A percentile compares a stretch with the other conserved stretches of the same genome.
These are phyloP conservation scores for Allium cepa DNA, from an alignment of 106 monocot genomes.

Conservation along the genomic window DNA sequence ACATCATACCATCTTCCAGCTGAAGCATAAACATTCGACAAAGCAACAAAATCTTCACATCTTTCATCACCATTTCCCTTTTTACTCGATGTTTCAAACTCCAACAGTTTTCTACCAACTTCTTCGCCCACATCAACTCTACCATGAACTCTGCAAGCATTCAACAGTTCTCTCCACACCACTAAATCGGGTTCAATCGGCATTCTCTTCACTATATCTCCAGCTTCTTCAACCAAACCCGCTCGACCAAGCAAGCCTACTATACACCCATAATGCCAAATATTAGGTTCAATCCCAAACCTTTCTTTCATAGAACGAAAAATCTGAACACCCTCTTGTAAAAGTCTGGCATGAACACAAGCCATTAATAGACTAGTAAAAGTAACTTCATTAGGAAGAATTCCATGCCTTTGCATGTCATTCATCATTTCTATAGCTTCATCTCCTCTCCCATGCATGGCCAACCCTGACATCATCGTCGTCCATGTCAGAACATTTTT, in stretches of 20 bases:
- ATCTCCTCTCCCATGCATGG: constrained; percentile 31
- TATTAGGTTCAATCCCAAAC: constrained; percentile 20
- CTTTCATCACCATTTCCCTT: neutral
- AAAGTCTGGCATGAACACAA: constrained; percentile 32
- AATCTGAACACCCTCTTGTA: constrained; percentile 26
- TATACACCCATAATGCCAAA: constrained; percentile 36
- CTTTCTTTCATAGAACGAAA: constrained; percentile 23
- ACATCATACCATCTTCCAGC: constrained; percentile 37
- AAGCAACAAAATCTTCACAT: constrained; percentile 32
- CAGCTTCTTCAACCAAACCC: constrained; percentile 36
- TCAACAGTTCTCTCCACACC: constrained; percentile 31
- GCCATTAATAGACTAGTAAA: constrained; percentile 37
- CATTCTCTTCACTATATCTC: constrained; percentile 18
- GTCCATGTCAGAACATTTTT: constrained; percentile 41
- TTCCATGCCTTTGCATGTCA: constrained; percentile 12
- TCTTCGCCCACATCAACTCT: constrained; percentile 13
- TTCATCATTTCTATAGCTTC: constrained; percentile 20
- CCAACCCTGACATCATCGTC: constrained; percentile 19
- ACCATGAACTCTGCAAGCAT: constrained; percentile 33
- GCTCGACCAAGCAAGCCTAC: constrained; percentile 39
- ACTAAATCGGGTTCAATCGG: constrained; percentile 29
- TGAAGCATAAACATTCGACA: constrained; percentile 41
- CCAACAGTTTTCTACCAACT: constrained; percentile 19
- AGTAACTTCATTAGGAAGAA: constrained; percentile 23
- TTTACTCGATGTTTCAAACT: neutral